phyloP scores from a whole-genome alignment of 2,329 filamentous ascomycete genomes.

The Parasarocladium wereldwijsianum region DNA sequence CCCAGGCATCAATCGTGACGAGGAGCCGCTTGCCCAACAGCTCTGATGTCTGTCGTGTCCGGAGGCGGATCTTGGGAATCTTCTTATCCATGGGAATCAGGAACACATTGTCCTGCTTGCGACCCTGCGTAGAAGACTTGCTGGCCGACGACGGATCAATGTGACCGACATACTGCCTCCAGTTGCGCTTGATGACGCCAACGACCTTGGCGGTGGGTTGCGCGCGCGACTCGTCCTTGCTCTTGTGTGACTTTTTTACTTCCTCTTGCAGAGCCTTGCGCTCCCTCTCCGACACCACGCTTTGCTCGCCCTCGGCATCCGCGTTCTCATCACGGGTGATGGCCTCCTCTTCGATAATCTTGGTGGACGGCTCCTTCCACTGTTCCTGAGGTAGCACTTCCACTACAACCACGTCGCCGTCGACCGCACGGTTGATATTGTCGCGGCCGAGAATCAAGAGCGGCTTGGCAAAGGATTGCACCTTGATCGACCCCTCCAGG shows the following conservation, averaged over 20 bases:
- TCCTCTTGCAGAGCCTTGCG: constrained; percentile 79
- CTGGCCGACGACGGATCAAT: constrained; percentile 78
- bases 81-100: constrained; percentile 96
- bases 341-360: constrained; percentile 87
- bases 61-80: constrained; percentile 87
- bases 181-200: constrained; percentile 87
- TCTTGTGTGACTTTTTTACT: constrained; percentile 71
- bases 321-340: constrained; percentile 89
- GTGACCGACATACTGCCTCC: constrained; percentile 95
- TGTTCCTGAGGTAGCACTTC: constrained; percentile 88
- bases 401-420: constrained; percentile 84
- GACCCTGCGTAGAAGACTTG: constrained; percentile 56
- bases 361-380: constrained; percentile 92
- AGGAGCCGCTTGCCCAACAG: constrained; percentile 82
- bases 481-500: constrained; percentile 81
- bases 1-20: constrained; percentile 91
- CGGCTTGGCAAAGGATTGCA: constrained; percentile 77
- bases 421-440: constrained; percentile 88
- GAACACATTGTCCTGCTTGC: constrained; percentile 85
- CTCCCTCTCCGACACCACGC: constrained; percentile 79
- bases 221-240: constrained; percentile 58
- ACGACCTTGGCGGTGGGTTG: constrained; percentile 90
- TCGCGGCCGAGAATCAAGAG: constrained; percentile 82
- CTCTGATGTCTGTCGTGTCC: constrained; percentile 79
- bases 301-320: constrained; percentile 61